These are phyloP conservation scores for Melaleuca alternifolia DNA, from an alignment of 345 rosid genomes.

Conservation along the genomic window DNA sequence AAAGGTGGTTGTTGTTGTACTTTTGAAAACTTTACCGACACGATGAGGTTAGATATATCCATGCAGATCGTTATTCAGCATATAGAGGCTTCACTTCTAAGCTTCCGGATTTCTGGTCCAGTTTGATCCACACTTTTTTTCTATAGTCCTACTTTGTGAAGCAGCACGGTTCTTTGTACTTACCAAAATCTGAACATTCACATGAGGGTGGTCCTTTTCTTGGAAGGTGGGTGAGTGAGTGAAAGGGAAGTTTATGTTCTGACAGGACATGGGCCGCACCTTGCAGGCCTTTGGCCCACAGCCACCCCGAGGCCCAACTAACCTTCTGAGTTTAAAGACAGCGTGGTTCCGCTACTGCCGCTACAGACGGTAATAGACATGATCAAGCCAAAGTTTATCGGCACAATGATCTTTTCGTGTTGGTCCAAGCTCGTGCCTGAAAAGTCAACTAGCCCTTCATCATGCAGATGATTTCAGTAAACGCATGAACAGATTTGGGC, in stretches of 20 bases:
- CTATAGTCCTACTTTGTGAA: background rate
- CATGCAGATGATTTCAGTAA: background rate
- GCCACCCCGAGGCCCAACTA: background rate
- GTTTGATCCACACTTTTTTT: background rate
- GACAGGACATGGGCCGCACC: background rate
- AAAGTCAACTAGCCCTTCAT: background rate
- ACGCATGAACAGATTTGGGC: background rate
- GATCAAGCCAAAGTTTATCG: background rate
- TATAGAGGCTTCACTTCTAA: background rate
- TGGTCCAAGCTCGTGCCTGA: background rate
- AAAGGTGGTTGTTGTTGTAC: background rate
- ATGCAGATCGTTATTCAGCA: background rate
- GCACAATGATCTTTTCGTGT: background rate
- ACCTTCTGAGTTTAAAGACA: background rate
- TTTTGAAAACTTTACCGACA: background rate
- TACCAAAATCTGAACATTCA: background rate
- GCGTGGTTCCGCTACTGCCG: accelerated
- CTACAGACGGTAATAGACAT: background rate
- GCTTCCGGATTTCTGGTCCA: background rate
- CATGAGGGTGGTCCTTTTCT: background rate
- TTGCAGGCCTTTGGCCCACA: background rate
- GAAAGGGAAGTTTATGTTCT: background rate
- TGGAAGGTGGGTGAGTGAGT: background rate
- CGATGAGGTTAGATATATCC: background rate
- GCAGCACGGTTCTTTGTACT: background rate